Evolutionary conservation across 2,329 filamentous ascomycete genomes (phyloP).

Genomic region (Amphichorda felina): DNA sequence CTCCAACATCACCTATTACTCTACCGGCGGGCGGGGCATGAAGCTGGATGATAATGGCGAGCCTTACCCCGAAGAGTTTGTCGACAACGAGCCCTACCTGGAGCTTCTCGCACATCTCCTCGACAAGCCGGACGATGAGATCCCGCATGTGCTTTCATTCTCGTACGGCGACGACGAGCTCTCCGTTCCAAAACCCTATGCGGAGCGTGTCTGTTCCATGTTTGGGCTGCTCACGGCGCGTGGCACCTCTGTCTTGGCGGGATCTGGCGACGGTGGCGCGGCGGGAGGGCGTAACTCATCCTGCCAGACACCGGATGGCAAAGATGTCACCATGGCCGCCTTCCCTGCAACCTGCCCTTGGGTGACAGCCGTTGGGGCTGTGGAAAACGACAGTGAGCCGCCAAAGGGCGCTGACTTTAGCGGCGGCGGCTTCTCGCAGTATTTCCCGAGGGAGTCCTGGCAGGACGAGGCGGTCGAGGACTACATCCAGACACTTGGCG

Average conservation of each 20-base stretch:
- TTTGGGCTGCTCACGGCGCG: slow-evolving; percentile 41
- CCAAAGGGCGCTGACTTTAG: slow-evolving; percentile 31
- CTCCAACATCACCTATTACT: slow-evolving; percentile 29
- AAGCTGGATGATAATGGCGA: slow-evolving; percentile 26
- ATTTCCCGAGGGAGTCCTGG: slow-evolving; percentile 32
- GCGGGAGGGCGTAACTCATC: slow-evolving; percentile 30
- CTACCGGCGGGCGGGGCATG: slow-evolving; percentile 29
- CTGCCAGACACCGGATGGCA: slow-evolving; percentile 49
- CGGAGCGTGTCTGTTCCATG: slow-evolving; percentile 36
- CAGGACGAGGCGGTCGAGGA: slow-evolving; percentile 25
- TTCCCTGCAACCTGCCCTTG: slow-evolving; percentile 60
- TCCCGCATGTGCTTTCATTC: slow-evolving; percentile 45
- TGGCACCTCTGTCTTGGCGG: slow-evolving; percentile 37
- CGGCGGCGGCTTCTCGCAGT: slow-evolving; percentile 39
- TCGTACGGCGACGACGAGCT: slow-evolving; percentile 49
- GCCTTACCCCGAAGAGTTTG: slow-evolving; percentile 13
- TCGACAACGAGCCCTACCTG: slow-evolving; percentile 45
- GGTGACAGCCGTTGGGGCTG: slow-evolving; percentile 55
- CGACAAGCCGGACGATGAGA: slow-evolving; percentile 23
- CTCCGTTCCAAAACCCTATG: slow-evolving; percentile 38
- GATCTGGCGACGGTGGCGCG: slow-evolving; percentile 38
- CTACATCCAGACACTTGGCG: slow-evolving; percentile 27
- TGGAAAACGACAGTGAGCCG: slow-evolving; percentile 20
- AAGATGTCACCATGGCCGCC: slow-evolving; percentile 41
- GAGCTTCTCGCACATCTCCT: slow-evolving; percentile 40